A percentile compares a stretch with the other conserved stretches of the same genome.
Conservation (phyloP, 2,329 filamentous ascomycete genomes). For the Epichloe scottii region DNA sequence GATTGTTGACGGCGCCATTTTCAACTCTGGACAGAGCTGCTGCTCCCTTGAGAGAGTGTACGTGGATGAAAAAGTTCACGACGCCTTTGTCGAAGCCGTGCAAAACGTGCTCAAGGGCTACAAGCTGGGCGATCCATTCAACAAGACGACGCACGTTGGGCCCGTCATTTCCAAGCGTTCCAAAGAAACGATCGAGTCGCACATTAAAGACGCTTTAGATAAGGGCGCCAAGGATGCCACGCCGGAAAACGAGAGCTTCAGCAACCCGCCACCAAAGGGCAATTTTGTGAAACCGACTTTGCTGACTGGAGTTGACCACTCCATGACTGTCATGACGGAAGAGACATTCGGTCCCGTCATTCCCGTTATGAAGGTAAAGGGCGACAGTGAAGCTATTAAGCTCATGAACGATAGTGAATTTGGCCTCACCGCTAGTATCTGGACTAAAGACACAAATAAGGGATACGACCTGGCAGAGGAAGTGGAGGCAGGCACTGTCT, state of each 20-base stretch:
- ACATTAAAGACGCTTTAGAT: conserved; percentile 69
- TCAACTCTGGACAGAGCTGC: conserved; percentile 98
- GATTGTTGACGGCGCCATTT: conserved; percentile 90
- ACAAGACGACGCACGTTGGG: conserved; percentile 68
- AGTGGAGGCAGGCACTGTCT: conserved; percentile 88
- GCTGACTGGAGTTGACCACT: conserved; percentile 65
- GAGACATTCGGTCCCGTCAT: conserved; percentile 94
- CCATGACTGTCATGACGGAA: conserved; percentile 80
- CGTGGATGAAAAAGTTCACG: conserved; percentile 73
- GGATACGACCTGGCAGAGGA: conserved; percentile 66
- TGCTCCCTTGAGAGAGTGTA: conserved; percentile 89
- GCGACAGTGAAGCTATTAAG: conserved; percentile 66
- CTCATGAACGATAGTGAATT: conserved; percentile 95
- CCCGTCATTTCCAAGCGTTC: conserved; percentile 77
- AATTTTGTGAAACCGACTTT: conserved; percentile 86
- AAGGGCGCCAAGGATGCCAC: conserved; percentile 79
- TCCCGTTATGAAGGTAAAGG: conserved; percentile 73
- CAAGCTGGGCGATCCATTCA: conserved; percentile 76
- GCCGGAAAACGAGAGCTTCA: conserved; percentile 68
- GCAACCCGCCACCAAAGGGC: conserved; percentile 57
- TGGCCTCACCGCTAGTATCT: conserved; percentile 90
- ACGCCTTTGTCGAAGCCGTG: conserved; percentile 65
- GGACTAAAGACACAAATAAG: conserved; percentile 74
- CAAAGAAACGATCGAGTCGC: conserved; percentile 61
- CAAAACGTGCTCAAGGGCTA: conserved; percentile 73